phyloP scores from a whole-genome alignment of 2,329 filamentous ascomycete genomes.

The Xylaria arbuscula region DNA sequence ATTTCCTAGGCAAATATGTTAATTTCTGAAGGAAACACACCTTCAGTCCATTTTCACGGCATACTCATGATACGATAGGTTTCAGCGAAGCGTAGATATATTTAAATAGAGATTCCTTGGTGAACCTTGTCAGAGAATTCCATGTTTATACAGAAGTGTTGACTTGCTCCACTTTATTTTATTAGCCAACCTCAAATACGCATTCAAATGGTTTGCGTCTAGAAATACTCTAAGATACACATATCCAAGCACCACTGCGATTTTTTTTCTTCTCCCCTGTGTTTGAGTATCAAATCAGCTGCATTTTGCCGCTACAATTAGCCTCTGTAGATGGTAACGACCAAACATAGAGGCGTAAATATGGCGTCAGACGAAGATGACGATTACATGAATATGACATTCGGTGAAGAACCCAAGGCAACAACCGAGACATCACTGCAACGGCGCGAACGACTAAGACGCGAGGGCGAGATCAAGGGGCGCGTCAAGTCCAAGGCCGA shows the following conservation, averaged over 20 bases:
- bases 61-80: slow-evolving; percentile 11
- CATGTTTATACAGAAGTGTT: background rate
- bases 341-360: slow-evolving; percentile 7
- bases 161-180: slow-evolving; percentile 25
- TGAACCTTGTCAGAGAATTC: background rate
- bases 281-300: background rate
- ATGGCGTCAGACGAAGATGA: slow-evolving; percentile 72
- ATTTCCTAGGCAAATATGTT: slow-evolving; percentile 24
- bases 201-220: background rate
- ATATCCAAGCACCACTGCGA: background rate
- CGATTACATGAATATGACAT: slow-evolving; percentile 97
- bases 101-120: background rate
- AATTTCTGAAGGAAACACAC: slow-evolving; percentile 12
- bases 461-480: slow-evolving; percentile 74
- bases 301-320: background rate
- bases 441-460: slow-evolving; percentile 63
- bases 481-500: slow-evolving; percentile 84
- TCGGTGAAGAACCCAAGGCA: slow-evolving; percentile 70
- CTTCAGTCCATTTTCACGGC: background rate
- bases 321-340: background rate
- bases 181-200: slow-evolving; percentile 3
- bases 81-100: background rate
- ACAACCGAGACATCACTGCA: slow-evolving; percentile 68
- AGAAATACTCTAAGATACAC: no score
- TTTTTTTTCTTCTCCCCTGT: background rate